phyloP scores from a whole-genome alignment of 2,329 filamentous ascomycete species.

The Magnaporthiopsis rhizophila region DNA sequence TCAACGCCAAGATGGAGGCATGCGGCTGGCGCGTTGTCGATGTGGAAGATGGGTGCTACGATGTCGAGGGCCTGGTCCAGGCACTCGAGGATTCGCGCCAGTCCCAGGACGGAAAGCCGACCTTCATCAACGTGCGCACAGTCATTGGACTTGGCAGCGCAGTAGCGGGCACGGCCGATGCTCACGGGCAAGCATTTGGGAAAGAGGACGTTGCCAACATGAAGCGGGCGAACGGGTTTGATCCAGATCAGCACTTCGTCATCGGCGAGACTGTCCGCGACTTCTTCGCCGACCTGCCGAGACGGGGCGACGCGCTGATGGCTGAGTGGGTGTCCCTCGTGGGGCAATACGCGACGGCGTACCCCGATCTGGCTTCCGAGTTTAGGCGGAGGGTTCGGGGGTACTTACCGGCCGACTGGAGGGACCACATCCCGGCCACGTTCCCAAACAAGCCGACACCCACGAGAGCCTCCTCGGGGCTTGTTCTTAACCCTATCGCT shows the following conservation, averaged over 20 bases:
- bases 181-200: slow-evolving; percentile 52
- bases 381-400: slow-evolving; percentile 40
- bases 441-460: slow-evolving; percentile 43
- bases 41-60: slow-evolving; percentile 38
- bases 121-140: slow-evolving; percentile 48
- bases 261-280: slow-evolving; percentile 35
- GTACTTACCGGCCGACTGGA: slow-evolving; percentile 40
- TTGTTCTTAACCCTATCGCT: slow-evolving; percentile 40
- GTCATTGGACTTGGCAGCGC: slow-evolving; percentile 45
- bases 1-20: slow-evolving; percentile 46
- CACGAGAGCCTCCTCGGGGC: slow-evolving; percentile 36
- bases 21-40: slow-evolving; percentile 45
- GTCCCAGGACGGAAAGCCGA: slow-evolving; percentile 15
- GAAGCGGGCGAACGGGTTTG: slow-evolving; percentile 41
- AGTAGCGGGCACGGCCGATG: slow-evolving; percentile 37
- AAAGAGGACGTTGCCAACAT: slow-evolving; percentile 42
- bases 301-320: slow-evolving; percentile 36
- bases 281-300: slow-evolving; percentile 43
- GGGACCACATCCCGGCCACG: slow-evolving; percentile 36
- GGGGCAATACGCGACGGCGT: slow-evolving; percentile 10
- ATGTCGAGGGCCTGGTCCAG: slow-evolving; percentile 35
- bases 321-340: slow-evolving; percentile 37
- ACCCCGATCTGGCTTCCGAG: slow-evolving; percentile 24
- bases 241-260: slow-evolving; percentile 38
- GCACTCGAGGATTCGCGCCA: slow-evolving; percentile 34